A percentile compares a stretch with the other conserved stretches of the same genome.
phyloP scores from a whole-genome alignment of 2,329 filamentous ascomycete genomes.

The Epichloe brachyelytri region DNA sequence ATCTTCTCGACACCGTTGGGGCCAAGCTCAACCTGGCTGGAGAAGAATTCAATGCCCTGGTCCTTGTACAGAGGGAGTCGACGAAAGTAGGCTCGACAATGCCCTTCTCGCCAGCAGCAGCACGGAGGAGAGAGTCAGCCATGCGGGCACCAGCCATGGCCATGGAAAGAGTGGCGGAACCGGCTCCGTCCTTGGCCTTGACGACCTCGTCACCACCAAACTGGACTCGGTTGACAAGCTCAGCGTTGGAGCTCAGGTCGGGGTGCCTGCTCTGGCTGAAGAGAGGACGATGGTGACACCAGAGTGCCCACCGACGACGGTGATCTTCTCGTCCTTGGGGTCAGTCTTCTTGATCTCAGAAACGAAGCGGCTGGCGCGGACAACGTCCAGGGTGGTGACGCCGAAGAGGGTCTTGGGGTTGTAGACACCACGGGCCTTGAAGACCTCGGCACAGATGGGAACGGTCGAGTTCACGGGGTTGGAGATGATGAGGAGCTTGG shows the following conservation, averaged over 20 bases:
- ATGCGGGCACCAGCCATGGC: constrained; percentile 79
- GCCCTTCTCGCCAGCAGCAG: constrained; percentile 84
- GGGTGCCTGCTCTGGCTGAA: constrained; percentile 88
- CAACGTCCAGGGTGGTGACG: constrained; percentile 97
- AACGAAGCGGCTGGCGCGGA: constrained; percentile 96
- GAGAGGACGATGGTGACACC: constrained; percentile 95
- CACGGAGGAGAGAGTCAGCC: constrained; percentile 88
- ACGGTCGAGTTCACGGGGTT: constrained; percentile 99
- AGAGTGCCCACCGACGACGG: constrained; percentile 92
- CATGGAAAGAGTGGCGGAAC: constrained; percentile 97
- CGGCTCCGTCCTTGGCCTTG: constrained; percentile 96
- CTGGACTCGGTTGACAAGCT: constrained; percentile 87
- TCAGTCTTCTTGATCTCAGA: constrained; percentile 84
- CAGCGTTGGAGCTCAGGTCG: constrained; percentile 64
- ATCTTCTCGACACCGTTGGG: constrained; percentile 94
- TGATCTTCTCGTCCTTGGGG: constrained; percentile 86
- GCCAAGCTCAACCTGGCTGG: constrained; percentile 88
- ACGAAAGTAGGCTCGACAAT: constrained; percentile 95
- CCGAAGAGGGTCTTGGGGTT: constrained; percentile 98
- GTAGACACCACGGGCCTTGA: constrained; percentile 92
- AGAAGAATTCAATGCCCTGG: constrained; percentile 95
- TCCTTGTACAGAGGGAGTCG: constrained; percentile 96
- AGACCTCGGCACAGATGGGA: constrained; percentile 92
- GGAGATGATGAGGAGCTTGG: constrained; percentile 93
- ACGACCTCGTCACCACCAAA: constrained; percentile 99